Evolutionary conservation across 768 basidiomycete species (phyloP), one percentile per base, ranked within the genome.

Genomic region (Leucosporidium scottii): DNA sequence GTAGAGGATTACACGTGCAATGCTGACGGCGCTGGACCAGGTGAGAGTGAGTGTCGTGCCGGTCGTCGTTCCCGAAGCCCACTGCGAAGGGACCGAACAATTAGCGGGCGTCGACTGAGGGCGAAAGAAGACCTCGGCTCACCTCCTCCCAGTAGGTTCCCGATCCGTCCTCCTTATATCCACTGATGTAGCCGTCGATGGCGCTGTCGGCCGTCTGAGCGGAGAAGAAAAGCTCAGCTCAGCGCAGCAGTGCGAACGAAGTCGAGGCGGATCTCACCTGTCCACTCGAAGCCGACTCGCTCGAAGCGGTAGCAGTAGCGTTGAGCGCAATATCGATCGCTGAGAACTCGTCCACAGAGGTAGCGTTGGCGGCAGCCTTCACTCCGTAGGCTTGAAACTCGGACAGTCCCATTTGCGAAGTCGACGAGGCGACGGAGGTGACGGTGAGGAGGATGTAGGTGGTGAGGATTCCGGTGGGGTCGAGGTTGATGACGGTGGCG

Each of bases 111-210:
- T 10, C 34, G n/a, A n/a, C 10, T 10, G 10, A 34, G 34, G 34
- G 10, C 10, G 5, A 34, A 10, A 34, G 5, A 34, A 34, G 34
- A 34, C 10, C 34, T 5, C 34, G 34, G 34, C 39, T 67, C 61
- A 55, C 63, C 58, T 39, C 39, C 58, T 59, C 58, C 23, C 44
- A 28, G 23, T 18, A 25, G n/a, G n/a, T 28, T n/a, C 21, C 44
- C 3, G 36, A 36, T 25, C 58, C 58, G 12, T 12, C 18, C 31
- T 28, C 60, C 4, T 69, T 66, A 62, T 73, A 73, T 7, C 72
- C 72, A 20, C 61, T 59, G 21, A 70, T 54, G 61, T 49, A 58
- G 13, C 66, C 69, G 54, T 73, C 72, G 47, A 70, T 63, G 17
- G 69, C 72, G 4, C 60, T 56, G 20, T 49, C 51, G 6, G 72